Evolutionary conservation across 208 protist genomes (phyloP).

Genomic region (Lotmaria passim): DNA sequence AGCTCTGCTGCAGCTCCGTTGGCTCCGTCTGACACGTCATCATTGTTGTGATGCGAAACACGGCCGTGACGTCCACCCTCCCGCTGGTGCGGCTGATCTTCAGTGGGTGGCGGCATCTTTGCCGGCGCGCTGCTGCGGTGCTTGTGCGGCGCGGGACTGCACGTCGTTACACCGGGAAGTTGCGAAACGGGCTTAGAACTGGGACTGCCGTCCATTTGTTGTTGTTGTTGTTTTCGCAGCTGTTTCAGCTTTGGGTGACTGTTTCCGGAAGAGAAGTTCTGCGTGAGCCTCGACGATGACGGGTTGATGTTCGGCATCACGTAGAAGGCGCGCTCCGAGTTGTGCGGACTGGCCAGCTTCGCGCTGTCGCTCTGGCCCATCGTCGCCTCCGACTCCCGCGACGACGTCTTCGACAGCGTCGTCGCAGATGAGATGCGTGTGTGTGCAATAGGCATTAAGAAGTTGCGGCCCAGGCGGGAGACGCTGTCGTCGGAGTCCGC

Average conservation of each 20-base stretch:
- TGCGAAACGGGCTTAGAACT: background rate
- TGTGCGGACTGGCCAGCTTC: background rate
- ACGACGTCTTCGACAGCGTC: background rate
- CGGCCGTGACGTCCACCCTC: no score
- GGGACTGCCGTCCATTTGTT: background rate
- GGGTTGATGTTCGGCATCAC: constrained; percentile 4
- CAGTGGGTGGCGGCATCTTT: no score
- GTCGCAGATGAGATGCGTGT: background rate
- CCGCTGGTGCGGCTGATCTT: background rate
- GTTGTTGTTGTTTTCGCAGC: background rate
- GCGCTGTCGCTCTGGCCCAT: background rate
- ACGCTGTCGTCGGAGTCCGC: constrained; percentile 1
- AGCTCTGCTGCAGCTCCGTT: background rate
- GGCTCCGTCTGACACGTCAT: no score
- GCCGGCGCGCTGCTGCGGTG: constrained; percentile 15
- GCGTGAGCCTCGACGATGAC: background rate
- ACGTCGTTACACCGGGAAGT: background rate
- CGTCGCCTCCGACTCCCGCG: background rate
- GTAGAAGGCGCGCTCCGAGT: background rate
- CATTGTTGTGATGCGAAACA: no score
- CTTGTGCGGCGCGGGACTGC: background rate
- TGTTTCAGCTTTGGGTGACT: no score
- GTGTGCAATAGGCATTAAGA: background rate
- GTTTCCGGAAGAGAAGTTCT: no score
- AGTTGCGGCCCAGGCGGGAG: constrained; percentile 3